Evolutionary conservation across 2,329 filamentous ascomycete genomes (phyloP), one percentile per base, ranked within the genome.

Genomic region (Dactylonectria macrodidyma): DNA sequence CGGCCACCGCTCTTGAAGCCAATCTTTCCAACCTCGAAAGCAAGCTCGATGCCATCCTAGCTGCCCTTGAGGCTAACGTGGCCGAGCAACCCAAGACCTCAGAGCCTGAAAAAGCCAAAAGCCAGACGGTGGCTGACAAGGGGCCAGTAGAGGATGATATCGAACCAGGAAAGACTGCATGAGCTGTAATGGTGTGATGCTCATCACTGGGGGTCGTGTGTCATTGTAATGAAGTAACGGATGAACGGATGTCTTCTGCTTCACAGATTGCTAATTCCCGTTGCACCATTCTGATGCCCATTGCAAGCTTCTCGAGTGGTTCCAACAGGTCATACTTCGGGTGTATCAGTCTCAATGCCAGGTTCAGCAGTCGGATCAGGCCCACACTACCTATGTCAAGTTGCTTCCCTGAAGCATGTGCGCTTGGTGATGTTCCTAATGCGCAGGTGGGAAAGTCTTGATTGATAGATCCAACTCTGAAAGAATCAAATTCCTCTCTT

Each of bases 11-110:
- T 34, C 83, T 90, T 19, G 88, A 90, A 75, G 80, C 83, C 2
- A 86, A 86, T 70, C 81, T 90, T 57, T 81, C 82, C 9, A 84
- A 75, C 38, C 81, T 90, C 22, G 87, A 90, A 77, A 81, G 79
- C 73, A 88, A 85, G 75, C 82, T 90, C n/a, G 87, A 89, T 67
- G 83, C 82, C 66, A 80, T 90, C 24, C 81, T 90, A 24, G 85
- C 84, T 16, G 83, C 83, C 26, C 79, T 88, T 56, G 87, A 86
- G 63, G 74, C 65, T 11, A 69, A 67, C 14, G 51, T 57, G 14
- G 34, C 55, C 10, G 66, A 67, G 50, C 19, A 59, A 65, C 12
- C 55, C 30, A 50, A 59, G 10, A 14, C 65, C 34, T 11, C 22
- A 22, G 48, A 55, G 22, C 19, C 46, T 8, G n/a, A 46, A 36